Conservation (phyloP, 2,329 filamentous ascomycete species). For the Ceratocystis cacaofunesta region DNA sequence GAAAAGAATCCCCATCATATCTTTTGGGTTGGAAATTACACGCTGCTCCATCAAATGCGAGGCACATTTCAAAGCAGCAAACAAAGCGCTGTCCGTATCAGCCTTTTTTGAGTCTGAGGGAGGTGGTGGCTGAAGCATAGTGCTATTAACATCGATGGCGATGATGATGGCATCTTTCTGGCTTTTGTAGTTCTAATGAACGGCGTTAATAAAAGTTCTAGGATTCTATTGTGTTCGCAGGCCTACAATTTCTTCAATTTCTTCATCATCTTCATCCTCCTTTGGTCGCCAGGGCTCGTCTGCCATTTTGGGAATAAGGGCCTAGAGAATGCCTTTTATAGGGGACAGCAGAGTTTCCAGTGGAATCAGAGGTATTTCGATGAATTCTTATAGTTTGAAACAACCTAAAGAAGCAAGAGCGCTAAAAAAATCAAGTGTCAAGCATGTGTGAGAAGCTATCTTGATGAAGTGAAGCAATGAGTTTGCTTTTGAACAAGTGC, state of each 20-base stretch:
- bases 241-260: conserved; percentile 47
- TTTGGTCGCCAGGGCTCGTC: not conserved
- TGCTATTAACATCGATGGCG: conserved; percentile 78
- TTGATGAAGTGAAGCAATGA: too few relatives aligned
- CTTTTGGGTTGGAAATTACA: conserved; percentile 89
- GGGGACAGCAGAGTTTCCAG: not conserved
- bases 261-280: conserved; percentile 46
- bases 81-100: conserved; percentile 60
- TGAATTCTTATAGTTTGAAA: too few relatives aligned
- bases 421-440: too few relatives aligned
- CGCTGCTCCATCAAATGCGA: conserved; percentile 95
- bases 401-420: too few relatives aligned
- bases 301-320: conserved; percentile 2
- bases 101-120: conserved; percentile 56
- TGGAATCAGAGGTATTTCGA: not conserved
- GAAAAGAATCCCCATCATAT: conserved; percentile 91
- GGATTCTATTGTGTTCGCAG: not conserved
- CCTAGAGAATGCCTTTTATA: not conserved
- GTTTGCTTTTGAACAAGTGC: not conserved
- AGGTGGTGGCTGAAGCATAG: conserved; percentile 62
- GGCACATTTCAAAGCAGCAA: conserved; percentile 82
- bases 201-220: conserved; percentile 4
- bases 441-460: too few relatives aligned
- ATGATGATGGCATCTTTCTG: conserved; percentile 98
- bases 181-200: conserved; percentile 61